Evolutionary conservation across 768 basidiomycete species (phyloP), one percentile per base, ranked within the genome.

Genomic region (Galerina sulciceps): DNA sequence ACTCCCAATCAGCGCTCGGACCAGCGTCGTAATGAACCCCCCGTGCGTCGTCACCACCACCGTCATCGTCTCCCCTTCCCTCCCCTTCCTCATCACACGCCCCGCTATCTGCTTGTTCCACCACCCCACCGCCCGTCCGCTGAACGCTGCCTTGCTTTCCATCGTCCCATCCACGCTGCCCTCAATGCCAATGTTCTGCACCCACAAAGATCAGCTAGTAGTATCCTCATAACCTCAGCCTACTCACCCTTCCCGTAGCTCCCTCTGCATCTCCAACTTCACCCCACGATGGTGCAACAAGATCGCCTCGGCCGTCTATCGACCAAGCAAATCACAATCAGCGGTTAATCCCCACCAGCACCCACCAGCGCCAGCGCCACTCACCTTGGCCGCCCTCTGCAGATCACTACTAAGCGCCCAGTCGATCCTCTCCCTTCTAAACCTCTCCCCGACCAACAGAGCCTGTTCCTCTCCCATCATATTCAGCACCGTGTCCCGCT

Each of bases 351-450:
- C 26, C 26, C 26, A 31, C 17, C 6, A 31, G 34, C 38, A 40
- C 17, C 43, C n/a, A 43, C 37, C 13, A 42, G 41, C 23, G 40
- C 26, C 34, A 37, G n/a, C 23, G 41, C 20, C 8, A 64, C 58
- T 67, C 65, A 93, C 93, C 75, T 84, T 81, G 46, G 72, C 73
- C 11, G 93, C 92, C 57, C 93, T 77, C 48, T 64, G 73, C 48
- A 94, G 79, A 75, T 93, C 90, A 67, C 93, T 94, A 59, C 82
- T 84, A 67, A 83, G 87, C 31, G 86, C 90, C 23, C 71, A 72
- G 36, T 77, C 79, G 62, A 95, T 90, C 8, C 73, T 74, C 15
- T 88, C 72, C 35, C 74, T 67, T 66, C 79, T 79, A 60, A 93
- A 72, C 41, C 79, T 81, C 59, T 79, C 72, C 1, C 82, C 89